Evolutionary conservation across 805 yeast species (phyloP), one percentile per base, ranked within the genome.

Genomic region (Pichia sporocuriosa): DNA sequence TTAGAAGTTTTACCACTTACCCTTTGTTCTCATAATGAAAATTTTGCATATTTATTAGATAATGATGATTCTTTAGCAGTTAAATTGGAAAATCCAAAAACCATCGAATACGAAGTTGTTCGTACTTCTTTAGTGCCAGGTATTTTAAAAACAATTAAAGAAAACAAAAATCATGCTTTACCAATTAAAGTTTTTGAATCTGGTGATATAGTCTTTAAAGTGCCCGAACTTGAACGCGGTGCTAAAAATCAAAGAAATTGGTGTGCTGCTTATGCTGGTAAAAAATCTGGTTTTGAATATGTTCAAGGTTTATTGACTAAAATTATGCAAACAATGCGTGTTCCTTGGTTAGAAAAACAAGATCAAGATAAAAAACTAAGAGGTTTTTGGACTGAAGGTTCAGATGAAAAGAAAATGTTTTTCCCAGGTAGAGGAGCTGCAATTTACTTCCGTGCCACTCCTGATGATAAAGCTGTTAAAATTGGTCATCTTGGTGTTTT

Each of bases 351-450:
- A 46, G 80, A 74, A 47, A 72, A 75, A 47, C 73, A 78, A 13
- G 61, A 58, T 29, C 59, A 72, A 29, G 58, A 66, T 31, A 72
- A 67, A 41, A 63, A 68, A 30, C 73, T 68, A 47, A 84, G 93
- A 68, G 96, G 96, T 40, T 84, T 78, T 67, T 84, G 93, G 93
- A 82, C 84, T 44, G 84, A 79, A 62, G 80, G 82, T 60, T 85
- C 80, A 56, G 65, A 64, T 40, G 69, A 72, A 22, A 73, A 79
- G 59, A 72, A 79, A 37, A 83, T 89, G 46, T 90, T 73, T 67
- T 93, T 93, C 84, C 95, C 96, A 30, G 98, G 97, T 32, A 83
- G 98, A 70, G 97, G 96, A 48, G 98, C 98, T 39, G 81, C 77
- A 57, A 73, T 93, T 49, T 76, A 73, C 66, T 84, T 79, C 67